phyloP scores from a whole-genome alignment of 2,329 filamentous ascomycete genomes.

The Trichoderma sp. region DNA sequence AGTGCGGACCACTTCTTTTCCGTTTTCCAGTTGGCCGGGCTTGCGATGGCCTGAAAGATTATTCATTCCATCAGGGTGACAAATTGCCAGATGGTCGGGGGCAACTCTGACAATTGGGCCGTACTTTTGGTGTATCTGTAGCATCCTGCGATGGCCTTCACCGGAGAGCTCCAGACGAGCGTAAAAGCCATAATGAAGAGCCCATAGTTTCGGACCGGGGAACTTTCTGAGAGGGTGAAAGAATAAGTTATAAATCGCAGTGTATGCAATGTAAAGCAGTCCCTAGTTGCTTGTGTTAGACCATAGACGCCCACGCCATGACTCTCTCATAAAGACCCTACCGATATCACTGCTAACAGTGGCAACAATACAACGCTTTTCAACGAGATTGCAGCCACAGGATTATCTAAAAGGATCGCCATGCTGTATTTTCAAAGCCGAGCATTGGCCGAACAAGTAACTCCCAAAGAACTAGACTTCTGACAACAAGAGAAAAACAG shows the following conservation, averaged over 20 bases:
- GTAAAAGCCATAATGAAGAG: background rate
- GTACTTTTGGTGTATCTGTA: slow-evolving; percentile 16
- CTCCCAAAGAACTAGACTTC: background rate
- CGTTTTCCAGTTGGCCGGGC: slow-evolving; percentile 17
- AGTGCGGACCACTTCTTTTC: slow-evolving; percentile 9
- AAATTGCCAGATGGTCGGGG: background rate
- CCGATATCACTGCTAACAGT: background rate
- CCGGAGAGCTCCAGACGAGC: background rate
- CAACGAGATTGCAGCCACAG: too few relatives aligned
- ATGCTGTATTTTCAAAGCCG: background rate
- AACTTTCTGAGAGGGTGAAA: slow-evolving; percentile 18
- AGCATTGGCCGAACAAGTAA: background rate
- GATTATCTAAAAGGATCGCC: background rate
- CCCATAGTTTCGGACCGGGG: slow-evolving; percentile 17
- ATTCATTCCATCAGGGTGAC: slow-evolving; percentile 20
- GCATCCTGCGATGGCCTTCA: background rate
- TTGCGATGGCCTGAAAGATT: slow-evolving; percentile 27
- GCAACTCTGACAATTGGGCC: slow-evolving; percentile 7
- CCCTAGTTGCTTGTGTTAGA: background rate
- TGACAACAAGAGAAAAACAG: background rate
- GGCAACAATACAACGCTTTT: background rate
- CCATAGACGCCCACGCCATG: background rate
- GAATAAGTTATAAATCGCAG: slow-evolving; percentile 11
- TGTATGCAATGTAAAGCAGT: background rate
- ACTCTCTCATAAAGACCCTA: background rate